phyloP scores from a whole-genome alignment of 164 flowering plant species.

The Aristolochia californica region DNA sequence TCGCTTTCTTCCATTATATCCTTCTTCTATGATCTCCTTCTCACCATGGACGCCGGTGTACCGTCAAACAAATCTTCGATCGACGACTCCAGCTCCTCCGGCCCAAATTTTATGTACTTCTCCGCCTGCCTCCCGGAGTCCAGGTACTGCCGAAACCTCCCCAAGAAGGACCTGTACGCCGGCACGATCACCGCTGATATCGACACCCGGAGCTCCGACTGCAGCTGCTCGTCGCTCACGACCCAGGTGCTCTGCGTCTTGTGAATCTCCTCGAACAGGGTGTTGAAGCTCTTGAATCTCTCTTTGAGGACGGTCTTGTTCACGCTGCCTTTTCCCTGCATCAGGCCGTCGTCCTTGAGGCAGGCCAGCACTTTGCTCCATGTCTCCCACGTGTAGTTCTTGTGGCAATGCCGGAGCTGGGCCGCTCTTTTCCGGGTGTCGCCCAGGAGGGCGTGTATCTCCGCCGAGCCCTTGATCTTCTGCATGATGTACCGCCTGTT shows the following conservation, averaged over 20 bases:
- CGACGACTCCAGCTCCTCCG: constrained; percentile 70
- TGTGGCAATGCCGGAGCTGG: constrained; percentile 61
- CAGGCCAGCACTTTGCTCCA: constrained; percentile 56
- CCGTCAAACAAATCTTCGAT: constrained; percentile 84
- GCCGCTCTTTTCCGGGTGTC: constrained; percentile 43
- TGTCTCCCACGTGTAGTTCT: constrained; percentile 70
- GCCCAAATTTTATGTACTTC: constrained; percentile 75
- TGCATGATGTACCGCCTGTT: constrained; percentile 75
- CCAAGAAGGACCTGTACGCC: constrained; percentile 80
- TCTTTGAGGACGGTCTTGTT: constrained; percentile 57
- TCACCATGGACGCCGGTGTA: constrained; percentile 38
- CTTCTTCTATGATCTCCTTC: constrained; percentile 28
- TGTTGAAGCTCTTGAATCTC: constrained; percentile 67
- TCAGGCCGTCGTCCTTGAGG: constrained; percentile 53
- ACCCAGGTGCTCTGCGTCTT: constrained; percentile 76
- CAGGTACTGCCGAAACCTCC: constrained; percentile 55
- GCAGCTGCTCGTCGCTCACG: constrained; percentile 81
- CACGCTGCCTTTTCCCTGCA: constrained; percentile 34
- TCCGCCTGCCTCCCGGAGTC: constrained; percentile 53
- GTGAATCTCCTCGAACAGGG: constrained; percentile 71
- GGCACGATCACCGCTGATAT: constrained; percentile 70
- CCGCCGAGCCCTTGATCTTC: constrained; percentile 58
- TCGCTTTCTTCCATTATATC: background rate
- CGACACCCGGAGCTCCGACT: constrained; percentile 76
- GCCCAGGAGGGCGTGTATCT: constrained; percentile 53